A percentile compares a stretch with the other conserved stretches of the same genome.
phyloP scores from a whole-genome alignment of 352 stramenopile genomes.

The Phytophthora fragariaefolia region DNA sequence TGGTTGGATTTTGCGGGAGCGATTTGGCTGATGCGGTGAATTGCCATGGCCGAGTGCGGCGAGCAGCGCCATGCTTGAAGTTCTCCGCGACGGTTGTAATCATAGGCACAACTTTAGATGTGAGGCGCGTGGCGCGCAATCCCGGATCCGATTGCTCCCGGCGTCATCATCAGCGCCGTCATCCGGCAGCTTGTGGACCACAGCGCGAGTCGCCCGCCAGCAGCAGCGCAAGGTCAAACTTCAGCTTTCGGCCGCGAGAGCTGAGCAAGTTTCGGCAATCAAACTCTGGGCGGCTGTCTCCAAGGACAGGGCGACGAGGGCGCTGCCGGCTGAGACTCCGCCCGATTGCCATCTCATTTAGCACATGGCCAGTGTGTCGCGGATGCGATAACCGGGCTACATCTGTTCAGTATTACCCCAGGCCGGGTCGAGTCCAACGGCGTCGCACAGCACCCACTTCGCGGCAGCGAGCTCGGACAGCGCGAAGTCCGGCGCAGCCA shows the following conservation, averaged over 20 bases:
- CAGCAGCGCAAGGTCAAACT: too few relatives aligned
- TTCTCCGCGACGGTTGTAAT: slow-evolving; percentile 17
- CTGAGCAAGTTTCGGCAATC: background rate
- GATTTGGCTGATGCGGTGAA: slow-evolving; percentile 14
- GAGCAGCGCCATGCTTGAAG: slow-evolving; percentile 20
- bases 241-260: too few relatives aligned
- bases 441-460: slow-evolving; percentile 3
- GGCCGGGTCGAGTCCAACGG: background rate
- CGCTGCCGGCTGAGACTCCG: background rate
- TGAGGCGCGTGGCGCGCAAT: slow-evolving; percentile 16
- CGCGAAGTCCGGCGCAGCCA: too few relatives aligned
- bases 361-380: background rate
- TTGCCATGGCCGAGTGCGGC: background rate
- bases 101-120: slow-evolving; percentile 1
- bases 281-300: too few relatives aligned
- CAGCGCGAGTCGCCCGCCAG: too few relatives aligned
- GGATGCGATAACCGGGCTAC: slow-evolving; percentile 1
- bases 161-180: slow-evolving; percentile 13
- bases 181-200: too few relatives aligned
- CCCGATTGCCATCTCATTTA: background rate
- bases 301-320: background rate
- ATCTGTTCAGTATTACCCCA: too few relatives aligned
- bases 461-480: slow-evolving; percentile 2
- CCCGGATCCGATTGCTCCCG: slow-evolving; percentile 18
- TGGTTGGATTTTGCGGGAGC: slow-evolving; percentile 23